Percentiles rank a stretch among this genome's conserved stretches.
Conservation (phyloP, 805 yeast genomes). For the Zygoascus ofunaensis region DNA sequence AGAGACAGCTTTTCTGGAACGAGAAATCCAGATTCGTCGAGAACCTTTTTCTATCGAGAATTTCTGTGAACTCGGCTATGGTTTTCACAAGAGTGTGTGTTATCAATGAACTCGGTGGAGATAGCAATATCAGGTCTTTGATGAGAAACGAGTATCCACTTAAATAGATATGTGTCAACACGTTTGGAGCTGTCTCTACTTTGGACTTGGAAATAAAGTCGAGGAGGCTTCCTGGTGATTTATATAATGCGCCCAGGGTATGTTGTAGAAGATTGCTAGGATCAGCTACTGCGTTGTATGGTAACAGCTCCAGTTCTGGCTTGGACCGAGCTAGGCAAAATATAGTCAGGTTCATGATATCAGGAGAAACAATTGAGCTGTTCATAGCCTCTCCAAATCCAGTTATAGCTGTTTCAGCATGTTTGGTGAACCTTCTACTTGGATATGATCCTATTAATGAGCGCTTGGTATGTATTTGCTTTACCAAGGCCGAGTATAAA, state of each 20-base stretch:
- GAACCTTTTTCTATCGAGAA: not conserved
- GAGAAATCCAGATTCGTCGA: not conserved
- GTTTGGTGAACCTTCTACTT: not conserved
- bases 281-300: not conserved
- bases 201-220: too few species aligned
- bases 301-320: not conserved
- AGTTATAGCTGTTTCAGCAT: too few species aligned
- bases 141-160: constrained; percentile 14
- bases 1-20: constrained; percentile 17
- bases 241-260: not conserved
- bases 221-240: constrained; percentile 1
- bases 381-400: not conserved
- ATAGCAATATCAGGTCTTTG: constrained; percentile 3
- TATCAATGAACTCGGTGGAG: not conserved
- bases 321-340: constrained; percentile 4
- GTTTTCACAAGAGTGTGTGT: not conserved
- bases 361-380: not conserved
- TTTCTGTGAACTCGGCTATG: constrained; percentile 3
- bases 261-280: not conserved
- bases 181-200: not conserved
- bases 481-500: not conserved
- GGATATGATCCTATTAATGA: not conserved
- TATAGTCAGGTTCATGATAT: not conserved
- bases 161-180: constrained; percentile 5
- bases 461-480: not conserved